A percentile compares a stretch with the other conserved stretches of the same genome.
Conservation (phyloP, 1,284 basidiomycete genomes). For the Pascua guehoae region DNA sequence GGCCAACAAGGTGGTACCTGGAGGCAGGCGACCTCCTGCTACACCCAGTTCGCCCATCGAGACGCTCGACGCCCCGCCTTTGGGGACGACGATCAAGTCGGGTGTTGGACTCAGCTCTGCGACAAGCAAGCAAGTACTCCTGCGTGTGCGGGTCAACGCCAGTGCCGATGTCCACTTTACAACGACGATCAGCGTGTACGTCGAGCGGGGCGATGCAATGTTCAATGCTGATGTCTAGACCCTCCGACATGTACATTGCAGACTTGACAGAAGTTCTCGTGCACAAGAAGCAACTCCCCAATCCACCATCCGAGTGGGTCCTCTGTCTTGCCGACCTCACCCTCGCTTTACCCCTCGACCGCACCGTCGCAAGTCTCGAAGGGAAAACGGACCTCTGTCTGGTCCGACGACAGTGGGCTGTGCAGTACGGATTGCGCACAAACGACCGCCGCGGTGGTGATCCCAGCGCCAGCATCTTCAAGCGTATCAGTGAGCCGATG, state of each 20-base stretch:
- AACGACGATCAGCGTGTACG: slow-evolving; percentile 83
- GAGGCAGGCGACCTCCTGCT: not conserved
- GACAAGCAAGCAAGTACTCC: slow-evolving; percentile 48
- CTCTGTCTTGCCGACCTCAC: slow-evolving; percentile 71
- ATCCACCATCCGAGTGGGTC: slow-evolving; percentile 75
- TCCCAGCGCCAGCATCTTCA: slow-evolving; percentile 92
- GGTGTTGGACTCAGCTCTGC: slow-evolving; percentile 15
- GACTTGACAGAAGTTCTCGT: slow-evolving; percentile 87
- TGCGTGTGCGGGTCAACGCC: slow-evolving; percentile 72
- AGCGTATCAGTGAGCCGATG: slow-evolving; percentile 72
- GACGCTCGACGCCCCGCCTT: slow-evolving; percentile 5
- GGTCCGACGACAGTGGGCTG: slow-evolving; percentile 72
- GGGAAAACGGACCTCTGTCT: slow-evolving; percentile 80
- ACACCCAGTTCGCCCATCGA: not conserved
- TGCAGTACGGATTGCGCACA: slow-evolving; percentile 57
- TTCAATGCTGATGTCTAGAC: slow-evolving; percentile 53
- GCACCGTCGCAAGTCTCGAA: slow-evolving; percentile 89
- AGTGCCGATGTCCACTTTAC: slow-evolving; percentile 75
- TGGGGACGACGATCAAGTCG: slow-evolving; percentile 11
- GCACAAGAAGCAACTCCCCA: slow-evolving; percentile 63
- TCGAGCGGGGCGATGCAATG: slow-evolving; percentile 10
- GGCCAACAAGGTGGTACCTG: not conserved
- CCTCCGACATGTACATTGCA: slow-evolving; percentile 93
- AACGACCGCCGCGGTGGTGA: slow-evolving; percentile 58
- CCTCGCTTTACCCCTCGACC: slow-evolving; percentile 85